These are phyloP conservation scores for Rhodamnia argentea DNA, from an alignment of 345 rosid genomes.

Conservation along the genomic window DNA sequence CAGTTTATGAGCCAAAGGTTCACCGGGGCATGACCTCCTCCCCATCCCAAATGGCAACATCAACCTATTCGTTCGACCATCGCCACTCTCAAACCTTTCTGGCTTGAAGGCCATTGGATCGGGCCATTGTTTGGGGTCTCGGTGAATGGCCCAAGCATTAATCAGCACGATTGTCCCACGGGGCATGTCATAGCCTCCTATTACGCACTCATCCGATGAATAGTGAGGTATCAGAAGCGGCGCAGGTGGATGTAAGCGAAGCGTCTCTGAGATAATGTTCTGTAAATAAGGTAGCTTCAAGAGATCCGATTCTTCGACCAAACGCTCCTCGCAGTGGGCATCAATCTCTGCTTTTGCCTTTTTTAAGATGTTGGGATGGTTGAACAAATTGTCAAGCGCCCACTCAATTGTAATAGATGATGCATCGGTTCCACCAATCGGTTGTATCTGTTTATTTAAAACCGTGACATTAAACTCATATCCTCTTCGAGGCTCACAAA, in stretches of 20 bases:
- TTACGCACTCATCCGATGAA: not conserved
- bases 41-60: constrained; percentile 18
- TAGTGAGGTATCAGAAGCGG: not conserved
- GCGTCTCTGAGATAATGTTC: constrained; percentile 20
- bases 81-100: not conserved
- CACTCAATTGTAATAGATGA: constrained; percentile 40
- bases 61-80: not conserved
- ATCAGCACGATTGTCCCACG: not conserved
- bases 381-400: constrained; percentile 35
- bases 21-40: constrained; percentile 21
- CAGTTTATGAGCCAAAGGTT: constrained; percentile 9
- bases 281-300: constrained; percentile 21
- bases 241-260: not conserved
- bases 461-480: not conserved
- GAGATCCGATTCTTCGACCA: constrained; percentile 30
- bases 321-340: constrained; percentile 9
- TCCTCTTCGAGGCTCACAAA: not conserved
- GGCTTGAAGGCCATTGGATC: not conserved
- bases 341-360: constrained; percentile 30
- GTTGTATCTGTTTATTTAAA: constrained; percentile 6
- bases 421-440: constrained; percentile 37
- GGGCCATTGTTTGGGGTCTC: not conserved
- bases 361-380: constrained; percentile 19
- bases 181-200: not conserved
- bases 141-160: not conserved